Evolutionary conservation across 1,284 basidiomycete genomes (phyloP).

Genomic region (Apiotrichum laibachii): DNA sequence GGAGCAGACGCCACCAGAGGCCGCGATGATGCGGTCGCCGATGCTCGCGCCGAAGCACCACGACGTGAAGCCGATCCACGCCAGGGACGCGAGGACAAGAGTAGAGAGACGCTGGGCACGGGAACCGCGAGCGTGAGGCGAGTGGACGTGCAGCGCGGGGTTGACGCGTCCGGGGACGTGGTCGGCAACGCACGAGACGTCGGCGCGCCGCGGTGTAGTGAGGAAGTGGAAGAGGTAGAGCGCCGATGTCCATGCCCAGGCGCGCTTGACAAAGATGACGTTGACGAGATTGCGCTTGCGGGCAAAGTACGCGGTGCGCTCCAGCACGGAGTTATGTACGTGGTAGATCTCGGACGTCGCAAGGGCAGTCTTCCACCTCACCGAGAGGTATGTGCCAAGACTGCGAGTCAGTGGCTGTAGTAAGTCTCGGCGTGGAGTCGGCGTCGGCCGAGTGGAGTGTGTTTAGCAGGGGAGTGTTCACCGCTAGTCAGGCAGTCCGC

Average conservation of each 20-base stretch:
- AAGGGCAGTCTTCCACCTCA: constrained; percentile 59
- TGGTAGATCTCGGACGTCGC: constrained; percentile 50
- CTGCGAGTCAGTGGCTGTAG: constrained; percentile 17
- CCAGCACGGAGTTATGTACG: constrained; percentile 51
- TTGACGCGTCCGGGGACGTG: constrained; percentile 4
- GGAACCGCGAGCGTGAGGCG: constrained; percentile 45
- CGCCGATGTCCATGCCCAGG: constrained; percentile 85
- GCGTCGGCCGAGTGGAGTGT: not conserved
- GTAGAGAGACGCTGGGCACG: constrained; percentile 56
- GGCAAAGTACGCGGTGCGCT: constrained; percentile 65
- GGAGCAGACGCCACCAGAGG: constrained; percentile 78
- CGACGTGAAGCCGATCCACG: constrained; percentile 73
- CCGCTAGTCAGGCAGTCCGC: no score
- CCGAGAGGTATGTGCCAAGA: constrained; percentile 52
- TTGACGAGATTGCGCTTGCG: constrained; percentile 80
- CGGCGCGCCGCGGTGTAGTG: constrained; percentile 21
- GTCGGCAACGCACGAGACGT: not conserved
- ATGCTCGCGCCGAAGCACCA: constrained; percentile 93
- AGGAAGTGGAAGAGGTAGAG: constrained; percentile 58
- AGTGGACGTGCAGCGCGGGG: constrained; percentile 55
- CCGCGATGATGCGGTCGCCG: constrained; percentile 68
- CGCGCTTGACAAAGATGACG: constrained; percentile 79
- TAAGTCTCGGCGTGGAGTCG: not conserved
- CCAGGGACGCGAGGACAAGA: constrained; percentile 63
- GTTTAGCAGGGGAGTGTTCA: not conserved